A percentile compares a stretch with the other conserved stretches of the same genome.
These are phyloP conservation scores for Pluteus cervinus DNA, from an alignment of 768 basidiomycete species.

Conservation along the genomic window DNA sequence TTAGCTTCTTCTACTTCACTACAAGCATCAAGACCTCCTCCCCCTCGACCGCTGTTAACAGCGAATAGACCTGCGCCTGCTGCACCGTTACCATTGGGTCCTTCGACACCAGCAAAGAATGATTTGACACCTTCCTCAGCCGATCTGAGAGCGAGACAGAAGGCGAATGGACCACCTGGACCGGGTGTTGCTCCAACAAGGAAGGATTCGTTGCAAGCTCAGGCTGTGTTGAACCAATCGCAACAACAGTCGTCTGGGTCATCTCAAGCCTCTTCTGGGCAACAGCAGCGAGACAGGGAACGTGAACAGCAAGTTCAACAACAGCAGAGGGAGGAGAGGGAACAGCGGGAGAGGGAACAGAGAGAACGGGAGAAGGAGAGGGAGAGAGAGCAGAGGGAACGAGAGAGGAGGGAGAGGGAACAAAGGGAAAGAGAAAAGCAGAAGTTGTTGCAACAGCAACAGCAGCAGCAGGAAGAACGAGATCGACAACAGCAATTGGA, in stretches of 20 bases:
- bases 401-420: constrained; percentile 15
- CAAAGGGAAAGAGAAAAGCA: constrained; percentile 23
- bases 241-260: too few species aligned
- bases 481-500: constrained; percentile 33
- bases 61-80: constrained; percentile 43
- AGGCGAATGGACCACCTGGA: constrained; percentile 46
- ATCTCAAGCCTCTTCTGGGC: constrained; percentile 18
- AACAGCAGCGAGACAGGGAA: constrained; percentile 25
- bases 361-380: constrained; percentile 14
- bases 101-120: constrained; percentile 24
- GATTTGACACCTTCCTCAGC: constrained; percentile 57
- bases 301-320: constrained; percentile 10
- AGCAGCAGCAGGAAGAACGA: constrained; percentile 19
- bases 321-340: constrained; percentile 22
- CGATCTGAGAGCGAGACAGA: constrained; percentile 60
- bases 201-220: constrained; percentile 40
- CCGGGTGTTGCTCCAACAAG: constrained; percentile 31
- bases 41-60: constrained; percentile 59
- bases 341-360: constrained; percentile 21
- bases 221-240: too few species aligned
- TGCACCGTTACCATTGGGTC: constrained; percentile 26
- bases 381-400: constrained; percentile 6
- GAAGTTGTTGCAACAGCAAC: constrained; percentile 22
- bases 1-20: constrained; percentile 21
- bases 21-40: constrained; percentile 54